phyloP scores from a whole-genome alignment of 2,329 filamentous ascomycete species.

The Parasarocladium wereldwijsianum region DNA sequence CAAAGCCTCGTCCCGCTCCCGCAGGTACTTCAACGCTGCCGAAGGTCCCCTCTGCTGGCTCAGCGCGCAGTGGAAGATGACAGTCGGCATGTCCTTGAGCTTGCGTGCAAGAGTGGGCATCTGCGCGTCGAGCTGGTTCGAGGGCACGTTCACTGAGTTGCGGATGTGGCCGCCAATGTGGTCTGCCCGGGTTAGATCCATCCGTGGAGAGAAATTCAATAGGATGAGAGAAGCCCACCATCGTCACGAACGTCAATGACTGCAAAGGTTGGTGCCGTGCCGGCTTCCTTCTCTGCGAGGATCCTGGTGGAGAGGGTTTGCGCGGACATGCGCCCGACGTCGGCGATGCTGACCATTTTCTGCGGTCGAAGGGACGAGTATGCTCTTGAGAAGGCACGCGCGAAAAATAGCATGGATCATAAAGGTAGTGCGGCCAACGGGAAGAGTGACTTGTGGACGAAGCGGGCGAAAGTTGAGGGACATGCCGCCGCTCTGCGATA shows the following conservation, averaged over 20 bases:
- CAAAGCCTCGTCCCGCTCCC: slow-evolving; percentile 45
- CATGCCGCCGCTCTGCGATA: too few relatives aligned
- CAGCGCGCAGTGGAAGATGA: slow-evolving; percentile 89
- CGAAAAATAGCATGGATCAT: too few relatives aligned
- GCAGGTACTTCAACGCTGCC: slow-evolving; percentile 67
- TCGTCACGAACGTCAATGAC: slow-evolving; percentile 84
- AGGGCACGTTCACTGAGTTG: slow-evolving; percentile 62
- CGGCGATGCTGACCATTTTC: slow-evolving; percentile 40
- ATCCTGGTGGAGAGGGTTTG: slow-evolving; percentile 54
- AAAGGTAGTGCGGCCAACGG: too few relatives aligned
- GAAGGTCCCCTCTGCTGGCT: slow-evolving; percentile 81
- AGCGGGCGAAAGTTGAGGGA: too few relatives aligned
- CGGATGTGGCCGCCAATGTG: slow-evolving; percentile 83
- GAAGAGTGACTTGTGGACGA: too few relatives aligned
- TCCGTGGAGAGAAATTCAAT: neutral
- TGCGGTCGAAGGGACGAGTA: too few relatives aligned
- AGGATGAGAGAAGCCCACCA: slow-evolving; percentile 27
- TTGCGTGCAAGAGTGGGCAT: slow-evolving; percentile 72
- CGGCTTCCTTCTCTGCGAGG: slow-evolving; percentile 29
- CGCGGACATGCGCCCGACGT: slow-evolving; percentile 52
- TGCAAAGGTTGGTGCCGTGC: slow-evolving; percentile 39
- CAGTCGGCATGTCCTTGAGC: slow-evolving; percentile 61
- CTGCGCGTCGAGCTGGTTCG: slow-evolving; percentile 53
- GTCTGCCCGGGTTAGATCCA: slow-evolving; percentile 37
- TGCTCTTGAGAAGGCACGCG: too few relatives aligned